phyloP scores from a whole-genome alignment of 805 yeast genomes.

The Millerozyma acaciae region DNA sequence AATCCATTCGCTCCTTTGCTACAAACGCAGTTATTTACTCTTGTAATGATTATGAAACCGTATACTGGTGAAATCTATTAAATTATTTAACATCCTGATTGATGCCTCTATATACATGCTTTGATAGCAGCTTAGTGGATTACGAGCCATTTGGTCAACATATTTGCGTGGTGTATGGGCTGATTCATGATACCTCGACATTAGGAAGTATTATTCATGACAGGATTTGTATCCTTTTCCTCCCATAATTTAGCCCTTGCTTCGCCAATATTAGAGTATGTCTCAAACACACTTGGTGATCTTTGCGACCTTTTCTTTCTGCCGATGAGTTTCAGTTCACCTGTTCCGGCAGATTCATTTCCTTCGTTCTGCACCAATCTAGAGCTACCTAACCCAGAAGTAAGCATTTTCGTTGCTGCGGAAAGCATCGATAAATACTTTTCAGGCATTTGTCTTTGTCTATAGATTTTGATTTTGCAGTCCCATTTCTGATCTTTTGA shows the following conservation, averaged over 20 bases:
- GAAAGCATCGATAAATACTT: conserved; percentile 9
- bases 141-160: too few species aligned
- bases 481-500: conserved; percentile 18
- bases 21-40: too few species aligned
- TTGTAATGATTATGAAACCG: too few species aligned
- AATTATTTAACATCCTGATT: too few species aligned
- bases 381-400: conserved; percentile 1
- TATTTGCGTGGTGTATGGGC: too few species aligned
- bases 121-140: too few species aligned
- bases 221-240: conserved; percentile 18
- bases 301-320: conserved; percentile 3
- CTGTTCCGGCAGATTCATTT: conserved; percentile 2
- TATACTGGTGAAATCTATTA: too few species aligned
- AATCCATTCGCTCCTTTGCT: too few species aligned
- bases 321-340: conserved; percentile 2
- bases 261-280: conserved; percentile 25
- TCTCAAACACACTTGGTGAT: conserved; percentile 14
- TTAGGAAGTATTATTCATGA: too few species aligned
- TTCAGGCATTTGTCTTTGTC: conserved; percentile 9
- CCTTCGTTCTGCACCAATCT: conserved; percentile 1
- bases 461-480: conserved; percentile 17
- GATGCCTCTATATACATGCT: too few species aligned
- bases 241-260: conserved; percentile 24
- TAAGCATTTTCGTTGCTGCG: conserved; percentile 7
- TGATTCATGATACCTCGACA: too few species aligned